Base-by-base conservation (phyloP, 2,329 filamentous ascomycete genomes). In the Claviceps capensis region DNA sequence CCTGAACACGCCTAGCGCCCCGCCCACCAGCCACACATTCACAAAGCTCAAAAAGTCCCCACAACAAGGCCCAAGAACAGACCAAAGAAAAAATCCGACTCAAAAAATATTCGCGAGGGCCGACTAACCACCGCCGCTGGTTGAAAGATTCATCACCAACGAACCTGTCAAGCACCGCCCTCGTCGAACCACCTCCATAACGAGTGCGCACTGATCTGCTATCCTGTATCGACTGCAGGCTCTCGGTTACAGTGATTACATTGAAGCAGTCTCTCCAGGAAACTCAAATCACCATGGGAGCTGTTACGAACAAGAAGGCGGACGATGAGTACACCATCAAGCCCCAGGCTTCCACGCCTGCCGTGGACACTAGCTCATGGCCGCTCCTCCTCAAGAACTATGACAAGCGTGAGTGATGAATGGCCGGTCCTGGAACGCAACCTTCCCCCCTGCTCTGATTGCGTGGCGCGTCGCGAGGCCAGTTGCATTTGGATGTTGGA, bases 301-400 rank as follows among this genome's bases (percentile, higher is more conserved):
- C 72, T 59, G 63, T 60, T 52, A 65, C 63, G 59, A 52, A 45
- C 45, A 63, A 60, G 47, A 54, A 57, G 51, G 72, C 74, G 66
- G 83, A 86, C 66, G 78, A 80, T 63, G 85, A 91, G 64, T 88
- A 87, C 69, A 78, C 79, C 69, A 96, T 98, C 76, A 95, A 96
- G 82, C 93, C 93, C 52, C 83, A 94, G 76, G 83, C 86, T 63
- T 75, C 79, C 60, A 82, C 84, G 63, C 86, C 89, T 60, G 74
- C 81, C 55, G 76, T 94, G 63, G 84, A 94, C 72, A 94, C 88
- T 61, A 90, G 85, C 75, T 79, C 83, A 68, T 96, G 89, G 88
- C 93, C 93, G 63, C 77, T 97, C 64, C 78, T 97, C 63, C 79
- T 97, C 65, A 95, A 95, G 77, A 95, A 96, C 75, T 97, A 94